Evolutionary conservation across 805 yeast genomes (phyloP).

Genomic region (Metschnikowia koreensis): DNA sequence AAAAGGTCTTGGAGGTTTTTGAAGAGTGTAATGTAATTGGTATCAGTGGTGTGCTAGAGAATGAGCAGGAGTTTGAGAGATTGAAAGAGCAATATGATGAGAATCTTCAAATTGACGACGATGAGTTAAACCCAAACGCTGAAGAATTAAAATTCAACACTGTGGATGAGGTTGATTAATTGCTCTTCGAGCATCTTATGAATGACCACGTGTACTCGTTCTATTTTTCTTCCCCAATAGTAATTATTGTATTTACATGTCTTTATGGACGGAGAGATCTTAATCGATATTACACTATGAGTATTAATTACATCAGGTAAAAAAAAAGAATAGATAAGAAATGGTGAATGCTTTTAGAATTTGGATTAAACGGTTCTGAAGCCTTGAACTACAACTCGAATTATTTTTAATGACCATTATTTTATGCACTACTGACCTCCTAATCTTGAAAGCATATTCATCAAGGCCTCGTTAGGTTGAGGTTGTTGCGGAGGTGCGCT

Average conservation of each 20-base stretch:
- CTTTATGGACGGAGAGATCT: background rate
- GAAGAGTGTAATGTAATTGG: conserved; percentile 83
- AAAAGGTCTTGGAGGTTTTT: conserved; percentile 65
- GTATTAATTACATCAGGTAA: background rate
- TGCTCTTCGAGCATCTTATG: background rate
- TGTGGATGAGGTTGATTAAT: conserved; percentile 12
- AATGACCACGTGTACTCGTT: no score
- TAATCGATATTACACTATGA: background rate
- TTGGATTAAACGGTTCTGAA: background rate
- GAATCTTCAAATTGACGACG: conserved; percentile 16
- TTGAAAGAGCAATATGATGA: conserved; percentile 49
- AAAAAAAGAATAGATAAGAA: background rate
- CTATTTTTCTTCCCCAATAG: no score
- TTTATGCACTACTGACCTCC: conserved; percentile 24
- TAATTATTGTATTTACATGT: background rate
- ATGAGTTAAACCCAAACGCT: background rate
- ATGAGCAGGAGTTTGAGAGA: conserved; percentile 64
- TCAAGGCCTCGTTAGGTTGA: conserved; percentile 23
- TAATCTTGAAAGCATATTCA: conserved; percentile 39
- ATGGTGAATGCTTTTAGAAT: no score
- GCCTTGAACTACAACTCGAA: background rate
- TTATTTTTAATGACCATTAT: background rate
- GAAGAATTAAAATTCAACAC: conserved; percentile 6
- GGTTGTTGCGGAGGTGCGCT: conserved; percentile 14
- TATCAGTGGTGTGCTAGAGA: conserved; percentile 70